phyloP scores from a whole-genome alignment of 208 protist genomes.

The Trypanosoma cruzi region DNA sequence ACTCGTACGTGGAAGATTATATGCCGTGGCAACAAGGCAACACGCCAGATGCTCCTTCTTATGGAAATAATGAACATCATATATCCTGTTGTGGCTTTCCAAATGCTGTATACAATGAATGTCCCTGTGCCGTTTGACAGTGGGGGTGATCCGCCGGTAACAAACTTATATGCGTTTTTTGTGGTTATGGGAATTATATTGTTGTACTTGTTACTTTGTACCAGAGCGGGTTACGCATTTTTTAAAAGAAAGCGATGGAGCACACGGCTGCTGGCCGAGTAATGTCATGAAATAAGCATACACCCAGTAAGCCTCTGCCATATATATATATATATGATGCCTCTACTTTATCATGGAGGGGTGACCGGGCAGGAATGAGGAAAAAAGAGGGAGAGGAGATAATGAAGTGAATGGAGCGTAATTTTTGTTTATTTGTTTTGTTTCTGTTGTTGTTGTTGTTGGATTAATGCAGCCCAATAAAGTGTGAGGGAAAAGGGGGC shows the following conservation, averaged over 20 bases:
- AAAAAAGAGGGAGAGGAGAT: no score
- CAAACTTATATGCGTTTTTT: conserved; percentile 62
- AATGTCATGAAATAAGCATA: conserved; percentile 3
- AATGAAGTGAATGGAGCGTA: no score
- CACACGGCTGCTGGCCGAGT: conserved; percentile 60
- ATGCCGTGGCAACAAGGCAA: conserved; percentile 60
- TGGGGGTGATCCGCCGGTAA: conserved; percentile 45
- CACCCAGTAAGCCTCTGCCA: no score
- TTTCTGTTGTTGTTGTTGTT: conserved; percentile 15
- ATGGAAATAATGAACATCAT: conserved; percentile 84
- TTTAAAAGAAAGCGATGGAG: conserved; percentile 51
- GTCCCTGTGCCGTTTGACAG: conserved; percentile 68
- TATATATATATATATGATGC: not conserved
- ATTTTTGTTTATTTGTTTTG: not conserved
- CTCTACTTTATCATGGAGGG: not conserved
- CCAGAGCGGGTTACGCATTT: conserved; percentile 39
- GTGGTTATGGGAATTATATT: conserved; percentile 51
- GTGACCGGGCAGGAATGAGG: not conserved
- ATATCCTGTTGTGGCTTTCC: conserved; percentile 76
- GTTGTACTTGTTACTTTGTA: conserved; percentile 39
- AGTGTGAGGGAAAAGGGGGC: not conserved
- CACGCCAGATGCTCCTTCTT: conserved; percentile 73
- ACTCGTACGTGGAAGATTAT: conserved; percentile 73
- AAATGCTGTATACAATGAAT: conserved; percentile 88
- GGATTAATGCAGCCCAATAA: not conserved